Conservation (phyloP, 2,329 filamentous ascomycete species). For the Cryphonectria naterciae region DNA sequence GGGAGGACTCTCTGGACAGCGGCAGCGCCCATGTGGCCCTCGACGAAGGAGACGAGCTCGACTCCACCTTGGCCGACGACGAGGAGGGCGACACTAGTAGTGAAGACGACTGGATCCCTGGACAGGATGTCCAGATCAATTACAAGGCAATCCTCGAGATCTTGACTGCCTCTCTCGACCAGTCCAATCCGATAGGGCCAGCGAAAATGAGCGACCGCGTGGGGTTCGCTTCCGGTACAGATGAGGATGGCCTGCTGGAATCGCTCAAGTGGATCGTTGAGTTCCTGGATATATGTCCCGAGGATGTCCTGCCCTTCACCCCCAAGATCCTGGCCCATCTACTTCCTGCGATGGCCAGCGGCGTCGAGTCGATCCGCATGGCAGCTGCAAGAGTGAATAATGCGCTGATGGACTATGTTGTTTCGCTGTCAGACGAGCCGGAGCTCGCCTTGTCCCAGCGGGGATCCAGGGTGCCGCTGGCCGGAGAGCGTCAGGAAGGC, state of each 20-base stretch:
- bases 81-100: slow-evolving; percentile 65
- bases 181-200: slow-evolving; percentile 13
- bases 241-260: slow-evolving; percentile 90
- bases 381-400: slow-evolving; percentile 89
- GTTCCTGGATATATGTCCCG: slow-evolving; percentile 95
- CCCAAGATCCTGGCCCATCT: slow-evolving; percentile 90
- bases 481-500: slow-evolving; percentile 51
- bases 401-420: slow-evolving; percentile 91
- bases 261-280: slow-evolving; percentile 93
- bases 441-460: slow-evolving; percentile 42
- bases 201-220: slow-evolving; percentile 20
- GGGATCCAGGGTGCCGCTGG: slow-evolving; percentile 46
- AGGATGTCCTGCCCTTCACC: slow-evolving; percentile 93
- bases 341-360: slow-evolving; percentile 90
- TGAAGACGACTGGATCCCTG: slow-evolving; percentile 95
- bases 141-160: slow-evolving; percentile 92
- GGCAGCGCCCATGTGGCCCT: slow-evolving; percentile 61
- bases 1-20: slow-evolving; percentile 70
- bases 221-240: slow-evolving; percentile 45
- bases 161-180: slow-evolving; percentile 81
- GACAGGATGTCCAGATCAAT: slow-evolving; percentile 94
- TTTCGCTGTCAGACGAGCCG: slow-evolving; percentile 79
- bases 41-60: slow-evolving; percentile 65
- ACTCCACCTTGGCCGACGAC: slow-evolving; percentile 60
- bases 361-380: slow-evolving; percentile 84